These are phyloP conservation scores for Teunomyces atbi DNA, from an alignment of 805 yeast species.

Conservation along the genomic window DNA sequence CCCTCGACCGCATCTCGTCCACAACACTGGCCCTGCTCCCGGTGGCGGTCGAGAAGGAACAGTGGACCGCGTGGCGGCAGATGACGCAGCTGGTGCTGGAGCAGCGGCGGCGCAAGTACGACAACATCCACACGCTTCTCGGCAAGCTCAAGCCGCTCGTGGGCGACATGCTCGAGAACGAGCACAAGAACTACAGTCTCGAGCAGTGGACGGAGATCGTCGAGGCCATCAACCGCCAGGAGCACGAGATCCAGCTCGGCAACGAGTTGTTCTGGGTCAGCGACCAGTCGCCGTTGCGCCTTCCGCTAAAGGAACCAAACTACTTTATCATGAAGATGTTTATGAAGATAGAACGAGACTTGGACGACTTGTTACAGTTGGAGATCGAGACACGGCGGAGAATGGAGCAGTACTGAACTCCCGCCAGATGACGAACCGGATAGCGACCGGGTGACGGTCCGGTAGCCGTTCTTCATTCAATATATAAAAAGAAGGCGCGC, in stretches of 20 bases:
- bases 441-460: too few relatives aligned
- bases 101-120: slow-evolving; percentile 14
- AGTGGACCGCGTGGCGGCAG: slow-evolving; percentile 3
- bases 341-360: slow-evolving; percentile 12
- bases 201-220: slow-evolving; percentile 52
- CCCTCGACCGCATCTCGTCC: slow-evolving; percentile 1
- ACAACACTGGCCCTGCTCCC: background rate
- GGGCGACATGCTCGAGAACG: slow-evolving; percentile 37
- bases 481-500: background rate
- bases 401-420: background rate
- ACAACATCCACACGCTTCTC: slow-evolving; percentile 26
- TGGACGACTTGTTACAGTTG: slow-evolving; percentile 6
- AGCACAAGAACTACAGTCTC: slow-evolving; percentile 43
- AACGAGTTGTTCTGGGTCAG: slow-evolving; percentile 59
- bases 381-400: background rate
- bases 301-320: slow-evolving; percentile 67
- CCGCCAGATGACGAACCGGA: too few relatives aligned
- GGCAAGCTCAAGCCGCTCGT: slow-evolving; percentile 28
- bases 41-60: slow-evolving; percentile 1
- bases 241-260: background rate
- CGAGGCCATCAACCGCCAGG: background rate
- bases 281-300: slow-evolving; percentile 63
- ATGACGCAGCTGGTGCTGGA: slow-evolving; percentile 7
- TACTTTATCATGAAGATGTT: slow-evolving; percentile 47
- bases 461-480: too few relatives aligned